Conservation (phyloP, 257 asterid genomes). For the Solanum gandarillasii region DNA sequence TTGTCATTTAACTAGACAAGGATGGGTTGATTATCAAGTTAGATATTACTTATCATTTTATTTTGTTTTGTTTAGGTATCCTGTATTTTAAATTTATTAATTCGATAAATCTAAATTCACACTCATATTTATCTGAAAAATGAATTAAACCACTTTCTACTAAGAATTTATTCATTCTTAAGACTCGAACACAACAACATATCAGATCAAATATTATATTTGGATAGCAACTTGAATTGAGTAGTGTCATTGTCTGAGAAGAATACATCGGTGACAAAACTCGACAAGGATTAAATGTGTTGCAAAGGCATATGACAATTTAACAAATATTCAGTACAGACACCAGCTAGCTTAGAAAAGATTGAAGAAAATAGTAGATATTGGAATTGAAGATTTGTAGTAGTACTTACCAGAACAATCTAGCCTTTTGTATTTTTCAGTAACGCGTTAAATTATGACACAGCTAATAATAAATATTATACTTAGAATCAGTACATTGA, state of each 20-base stretch:
- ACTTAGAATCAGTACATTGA: neutral
- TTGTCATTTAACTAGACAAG: neutral
- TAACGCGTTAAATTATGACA: neutral
- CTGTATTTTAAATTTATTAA: neutral
- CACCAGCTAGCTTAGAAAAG: neutral
- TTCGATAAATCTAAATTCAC: neutral
- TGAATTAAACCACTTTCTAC: neutral
- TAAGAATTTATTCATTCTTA: neutral
- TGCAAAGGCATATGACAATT: neutral
- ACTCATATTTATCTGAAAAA: neutral
- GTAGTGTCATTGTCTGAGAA: neutral
- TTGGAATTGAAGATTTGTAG: neutral
- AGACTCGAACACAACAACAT: accelerated
- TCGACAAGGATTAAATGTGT: neutral
- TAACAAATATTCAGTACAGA: neutral
- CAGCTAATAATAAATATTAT: neutral
- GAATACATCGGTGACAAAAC: neutral
- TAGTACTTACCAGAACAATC: neutral
- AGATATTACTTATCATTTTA: neutral
- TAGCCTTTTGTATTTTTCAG: neutral
- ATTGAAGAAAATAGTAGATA: neutral
- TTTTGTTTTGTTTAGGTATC: neutral
- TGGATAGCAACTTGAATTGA: neutral
- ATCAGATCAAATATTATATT: neutral
- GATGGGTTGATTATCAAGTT: neutral